phyloP scores from a whole-genome alignment of 2,329 filamentous ascomycete genomes.

The Fusarium xylarioides region DNA sequence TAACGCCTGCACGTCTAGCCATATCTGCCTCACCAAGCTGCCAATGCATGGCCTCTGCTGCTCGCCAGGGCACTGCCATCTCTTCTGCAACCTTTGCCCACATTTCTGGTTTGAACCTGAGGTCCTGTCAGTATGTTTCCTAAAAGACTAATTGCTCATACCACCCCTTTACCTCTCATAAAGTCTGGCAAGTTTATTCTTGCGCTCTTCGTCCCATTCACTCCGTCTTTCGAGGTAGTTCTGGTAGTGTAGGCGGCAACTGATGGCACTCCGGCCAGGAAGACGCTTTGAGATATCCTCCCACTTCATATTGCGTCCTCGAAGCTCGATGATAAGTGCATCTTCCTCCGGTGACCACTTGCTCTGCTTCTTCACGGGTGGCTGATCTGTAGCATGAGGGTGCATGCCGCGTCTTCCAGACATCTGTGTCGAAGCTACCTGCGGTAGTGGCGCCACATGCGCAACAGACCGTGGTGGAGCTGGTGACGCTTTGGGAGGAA shows the following conservation, averaged over 20 bases:
- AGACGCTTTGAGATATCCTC: slow-evolving; percentile 95
- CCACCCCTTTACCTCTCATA: slow-evolving; percentile 82
- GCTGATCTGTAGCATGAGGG: slow-evolving; percentile 68
- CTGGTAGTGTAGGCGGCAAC: slow-evolving; percentile 93
- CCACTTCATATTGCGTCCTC: slow-evolving; percentile 96
- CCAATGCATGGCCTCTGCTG: slow-evolving; percentile 98
- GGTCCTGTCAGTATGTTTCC: slow-evolving; percentile 27
- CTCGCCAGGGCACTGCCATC: slow-evolving; percentile 93
- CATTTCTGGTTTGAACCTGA: slow-evolving; percentile 96
- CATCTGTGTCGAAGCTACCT: slow-evolving; percentile 48
- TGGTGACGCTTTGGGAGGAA: slow-evolving; percentile 35
- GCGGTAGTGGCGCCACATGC: slow-evolving; percentile 36
- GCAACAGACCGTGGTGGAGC: slow-evolving; percentile 35
- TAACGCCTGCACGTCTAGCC: slow-evolving; percentile 88
- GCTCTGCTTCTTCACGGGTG: slow-evolving; percentile 90
- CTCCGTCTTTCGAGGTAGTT: slow-evolving; percentile 94
- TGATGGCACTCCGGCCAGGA: slow-evolving; percentile 91
- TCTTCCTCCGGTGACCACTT: slow-evolving; percentile 97
- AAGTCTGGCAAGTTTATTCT: slow-evolving; percentile 92
- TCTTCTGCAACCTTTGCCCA: slow-evolving; percentile 96
- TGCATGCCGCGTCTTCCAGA: slow-evolving; percentile 48
- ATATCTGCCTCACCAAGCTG: slow-evolving; percentile 93
- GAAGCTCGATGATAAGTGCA: slow-evolving; percentile 89
- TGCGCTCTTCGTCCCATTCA: slow-evolving; percentile 97
- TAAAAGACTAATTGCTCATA: background rate